phyloP scores from a whole-genome alignment of 371 early-diverging fungal species.

The Choanephora cucurbitarum region DNA sequence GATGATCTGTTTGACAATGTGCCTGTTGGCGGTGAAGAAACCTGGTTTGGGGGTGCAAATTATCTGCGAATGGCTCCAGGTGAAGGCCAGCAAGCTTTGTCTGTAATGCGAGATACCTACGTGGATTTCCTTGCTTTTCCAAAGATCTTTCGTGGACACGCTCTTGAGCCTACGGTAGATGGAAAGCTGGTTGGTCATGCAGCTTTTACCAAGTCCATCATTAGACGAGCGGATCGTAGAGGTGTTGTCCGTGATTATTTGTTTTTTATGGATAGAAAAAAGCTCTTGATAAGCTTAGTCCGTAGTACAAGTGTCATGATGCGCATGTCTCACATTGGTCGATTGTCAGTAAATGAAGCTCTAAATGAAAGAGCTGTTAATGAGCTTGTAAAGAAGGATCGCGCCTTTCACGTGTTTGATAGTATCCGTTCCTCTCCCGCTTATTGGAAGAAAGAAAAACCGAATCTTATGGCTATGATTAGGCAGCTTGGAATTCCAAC shows the following conservation, averaged over 20 bases:
- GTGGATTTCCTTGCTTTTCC: slow-evolving; percentile 3
- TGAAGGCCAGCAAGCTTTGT: slow-evolving; percentile 1
- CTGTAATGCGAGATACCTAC: slow-evolving; percentile 4
- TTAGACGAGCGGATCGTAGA: slow-evolving; percentile 2
- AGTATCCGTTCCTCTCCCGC: slow-evolving; percentile 5
- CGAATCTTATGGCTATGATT: slow-evolving; percentile 12
- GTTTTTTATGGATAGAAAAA: slow-evolving; percentile 5
- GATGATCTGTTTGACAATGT: not conserved
- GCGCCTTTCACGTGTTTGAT: slow-evolving; percentile 7
- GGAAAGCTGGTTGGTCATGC: not conserved
- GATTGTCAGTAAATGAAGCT: not conserved
- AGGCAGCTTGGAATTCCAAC: slow-evolving; percentile 10
- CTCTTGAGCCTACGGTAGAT: not conserved
- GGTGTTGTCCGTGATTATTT: not conserved
- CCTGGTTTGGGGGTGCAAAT: not conserved
- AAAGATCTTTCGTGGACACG: not conserved
- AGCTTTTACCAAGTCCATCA: not conserved
- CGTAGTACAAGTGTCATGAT: not conserved
- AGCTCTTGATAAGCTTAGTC: not conserved
- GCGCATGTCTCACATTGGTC: not conserved
- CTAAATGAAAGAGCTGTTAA: not conserved
- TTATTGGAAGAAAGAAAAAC: slow-evolving; percentile 8
- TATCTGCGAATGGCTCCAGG: slow-evolving; percentile 7
- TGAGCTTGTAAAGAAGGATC: not conserved
- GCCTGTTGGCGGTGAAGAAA: slow-evolving; percentile 4